Conservation (phyloP, 2,329 filamentous ascomycete genomes). For the Ciborinia camelliae region DNA sequence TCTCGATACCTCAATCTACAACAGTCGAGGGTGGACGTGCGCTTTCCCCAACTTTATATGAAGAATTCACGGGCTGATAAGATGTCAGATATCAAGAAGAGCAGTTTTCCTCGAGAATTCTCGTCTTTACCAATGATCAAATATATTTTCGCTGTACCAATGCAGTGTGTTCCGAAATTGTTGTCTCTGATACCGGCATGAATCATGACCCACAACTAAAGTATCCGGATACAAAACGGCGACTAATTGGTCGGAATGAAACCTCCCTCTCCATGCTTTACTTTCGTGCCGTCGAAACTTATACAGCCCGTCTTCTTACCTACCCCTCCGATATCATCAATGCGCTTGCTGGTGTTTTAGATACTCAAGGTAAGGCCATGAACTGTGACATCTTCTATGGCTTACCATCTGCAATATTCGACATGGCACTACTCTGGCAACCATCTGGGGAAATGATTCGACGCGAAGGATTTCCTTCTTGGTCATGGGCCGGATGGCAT, state of each 20-base stretch:
- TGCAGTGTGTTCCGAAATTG: slow-evolving; percentile 8
- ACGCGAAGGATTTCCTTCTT: slow-evolving; percentile 12
- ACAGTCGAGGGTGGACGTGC: slow-evolving; percentile 9
- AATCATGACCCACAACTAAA: background rate
- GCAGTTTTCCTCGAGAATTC: slow-evolving; percentile 14
- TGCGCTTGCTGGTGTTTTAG: background rate
- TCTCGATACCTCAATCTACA: background rate
- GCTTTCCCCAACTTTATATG: background rate
- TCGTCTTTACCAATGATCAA: slow-evolving; percentile 19
- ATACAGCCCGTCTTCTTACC: background rate
- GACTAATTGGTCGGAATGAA: slow-evolving; percentile 2
- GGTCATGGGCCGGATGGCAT: slow-evolving; percentile 13
- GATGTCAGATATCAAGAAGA: slow-evolving; percentile 15
- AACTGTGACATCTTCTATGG: slow-evolving; percentile 3
- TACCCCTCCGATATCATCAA: slow-evolving; percentile 6
- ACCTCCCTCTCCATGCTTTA: slow-evolving; percentile 11
- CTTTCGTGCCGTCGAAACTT: slow-evolving; percentile 4
- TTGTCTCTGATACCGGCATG: background rate
- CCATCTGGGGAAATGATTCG: background rate
- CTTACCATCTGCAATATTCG: slow-evolving; percentile 3
- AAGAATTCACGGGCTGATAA: background rate
- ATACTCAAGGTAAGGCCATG: background rate
- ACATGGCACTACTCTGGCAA: slow-evolving; percentile 6
- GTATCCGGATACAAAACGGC: background rate
- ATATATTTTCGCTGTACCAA: slow-evolving; percentile 15